These are phyloP conservation scores for Eustoma russellianum DNA, from an alignment of 257 asterid genomes.

Conservation along the genomic window DNA sequence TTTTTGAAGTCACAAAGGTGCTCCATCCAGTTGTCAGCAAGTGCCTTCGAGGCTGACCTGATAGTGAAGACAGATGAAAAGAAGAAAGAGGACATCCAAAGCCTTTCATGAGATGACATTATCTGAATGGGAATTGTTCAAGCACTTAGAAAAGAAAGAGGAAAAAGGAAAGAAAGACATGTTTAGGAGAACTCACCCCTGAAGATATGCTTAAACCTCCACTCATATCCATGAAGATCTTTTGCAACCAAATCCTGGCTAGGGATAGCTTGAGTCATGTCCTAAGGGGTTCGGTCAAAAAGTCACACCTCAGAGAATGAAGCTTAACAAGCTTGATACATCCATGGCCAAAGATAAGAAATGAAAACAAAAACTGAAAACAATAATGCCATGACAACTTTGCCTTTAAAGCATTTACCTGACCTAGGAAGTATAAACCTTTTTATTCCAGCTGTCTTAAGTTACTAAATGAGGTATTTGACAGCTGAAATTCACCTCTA, in stretches of 20 bases:
- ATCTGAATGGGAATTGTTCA: too few relatives aligned
- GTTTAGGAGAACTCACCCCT: conserved; percentile 42
- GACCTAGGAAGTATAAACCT: too few relatives aligned
- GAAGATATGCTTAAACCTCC: conserved; percentile 92
- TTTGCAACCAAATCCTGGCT: conserved; percentile 78
- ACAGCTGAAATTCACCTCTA: too few relatives aligned
- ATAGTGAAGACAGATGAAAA: not conserved
- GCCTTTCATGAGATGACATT: too few relatives aligned
- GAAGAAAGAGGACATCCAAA: not conserved
- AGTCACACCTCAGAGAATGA: too few relatives aligned
- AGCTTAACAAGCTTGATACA: too few relatives aligned
- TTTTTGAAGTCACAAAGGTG: conserved; percentile 68
- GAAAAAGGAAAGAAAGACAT: not conserved
- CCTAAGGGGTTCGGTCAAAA: conserved; percentile 24
- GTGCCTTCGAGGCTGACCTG: conserved; percentile 87
- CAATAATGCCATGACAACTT: too few relatives aligned
- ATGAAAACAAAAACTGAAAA: too few relatives aligned
- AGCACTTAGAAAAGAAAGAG: not conserved
- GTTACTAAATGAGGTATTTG: too few relatives aligned
- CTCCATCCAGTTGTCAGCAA: conserved; percentile 85
- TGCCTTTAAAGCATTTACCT: too few relatives aligned
- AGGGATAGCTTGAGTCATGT: conserved; percentile 71
- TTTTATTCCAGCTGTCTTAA: too few relatives aligned
- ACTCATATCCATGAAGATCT: conserved; percentile 75
- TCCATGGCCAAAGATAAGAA: too few relatives aligned